Conservation (phyloP, 148 eudicot species). For the Salicornia ramosissima region DNA sequence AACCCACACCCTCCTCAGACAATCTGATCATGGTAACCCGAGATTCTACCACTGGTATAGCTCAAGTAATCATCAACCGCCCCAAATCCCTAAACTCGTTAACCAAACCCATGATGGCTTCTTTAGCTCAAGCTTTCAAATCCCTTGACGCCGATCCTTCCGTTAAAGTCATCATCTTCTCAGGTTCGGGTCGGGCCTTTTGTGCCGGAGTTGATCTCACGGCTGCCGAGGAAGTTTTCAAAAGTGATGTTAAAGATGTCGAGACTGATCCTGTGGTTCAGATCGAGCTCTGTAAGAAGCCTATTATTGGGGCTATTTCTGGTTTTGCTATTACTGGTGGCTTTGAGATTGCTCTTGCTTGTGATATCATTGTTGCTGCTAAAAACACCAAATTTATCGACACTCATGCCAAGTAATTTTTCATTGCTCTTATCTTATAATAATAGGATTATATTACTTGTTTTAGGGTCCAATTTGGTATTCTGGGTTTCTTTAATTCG, state of each 20-base stretch:
- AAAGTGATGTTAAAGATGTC: slow-evolving; percentile 71
- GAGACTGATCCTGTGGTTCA: slow-evolving; percentile 70
- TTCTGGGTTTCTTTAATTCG: too few relatives aligned
- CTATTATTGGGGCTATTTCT: slow-evolving; percentile 69
- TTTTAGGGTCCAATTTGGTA: too few relatives aligned
- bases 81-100: slow-evolving; percentile 81
- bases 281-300: slow-evolving; percentile 81
- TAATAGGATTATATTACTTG: too few relatives aligned
- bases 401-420: slow-evolving; percentile 67
- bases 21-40: slow-evolving; percentile 46
- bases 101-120: slow-evolving; percentile 59
- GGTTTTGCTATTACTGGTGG: slow-evolving; percentile 94
- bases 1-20: slow-evolving; percentile 40
- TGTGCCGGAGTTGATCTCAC: slow-evolving; percentile 92
- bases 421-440: too few relatives aligned
- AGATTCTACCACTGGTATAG: slow-evolving; percentile 47
- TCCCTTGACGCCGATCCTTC: slow-evolving; percentile 50
- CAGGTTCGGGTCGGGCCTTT: slow-evolving; percentile 80
- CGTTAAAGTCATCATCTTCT: slow-evolving; percentile 66
- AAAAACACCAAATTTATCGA: slow-evolving; percentile 77
- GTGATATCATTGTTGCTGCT: slow-evolving; percentile 75
- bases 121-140: slow-evolving; percentile 59
- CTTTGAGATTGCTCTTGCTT: slow-evolving; percentile 90
- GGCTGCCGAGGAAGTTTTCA: slow-evolving; percentile 88
- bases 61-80: slow-evolving; percentile 61